Conservation (phyloP, 2,329 filamentous ascomycete genomes). For the Phoma sp. region DNA sequence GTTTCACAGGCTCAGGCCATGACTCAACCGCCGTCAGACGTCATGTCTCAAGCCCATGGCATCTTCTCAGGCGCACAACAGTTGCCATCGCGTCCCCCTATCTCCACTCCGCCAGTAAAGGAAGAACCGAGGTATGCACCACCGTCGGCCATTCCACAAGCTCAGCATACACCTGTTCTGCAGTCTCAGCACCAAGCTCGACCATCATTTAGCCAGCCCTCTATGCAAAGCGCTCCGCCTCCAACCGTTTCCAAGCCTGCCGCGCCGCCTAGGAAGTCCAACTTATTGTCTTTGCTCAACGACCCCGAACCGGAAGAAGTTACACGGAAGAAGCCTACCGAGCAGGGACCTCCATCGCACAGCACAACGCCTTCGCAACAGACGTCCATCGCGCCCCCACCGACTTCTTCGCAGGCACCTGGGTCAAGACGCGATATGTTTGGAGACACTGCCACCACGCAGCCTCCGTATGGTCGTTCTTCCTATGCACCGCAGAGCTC, state of each 20-base stretch:
- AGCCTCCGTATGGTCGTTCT: slow-evolving; percentile 34
- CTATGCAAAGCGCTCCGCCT: slow-evolving; percentile 26
- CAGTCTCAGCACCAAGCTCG: slow-evolving; percentile 32
- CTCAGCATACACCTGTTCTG: slow-evolving; percentile 27
- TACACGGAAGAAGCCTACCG: slow-evolving; percentile 41
- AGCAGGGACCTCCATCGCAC: slow-evolving; percentile 43
- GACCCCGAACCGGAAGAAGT: slow-evolving; percentile 47
- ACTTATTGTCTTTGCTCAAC: slow-evolving; percentile 48
- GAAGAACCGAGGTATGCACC: slow-evolving; percentile 43
- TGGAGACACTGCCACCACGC: slow-evolving; percentile 30
- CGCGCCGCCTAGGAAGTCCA: slow-evolving; percentile 46
- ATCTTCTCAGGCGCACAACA: slow-evolving; percentile 29
- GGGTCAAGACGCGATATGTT: slow-evolving; percentile 37
- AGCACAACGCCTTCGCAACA: slow-evolving; percentile 45
- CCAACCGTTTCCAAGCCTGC: slow-evolving; percentile 35
- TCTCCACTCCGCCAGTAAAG: slow-evolving; percentile 43
- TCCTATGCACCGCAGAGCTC: slow-evolving; percentile 38
- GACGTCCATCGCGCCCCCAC: slow-evolving; percentile 41
- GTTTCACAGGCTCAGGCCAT: slow-evolving; percentile 33
- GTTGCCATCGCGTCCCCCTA: slow-evolving; percentile 29
- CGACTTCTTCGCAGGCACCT: slow-evolving; percentile 30
- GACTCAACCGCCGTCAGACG: slow-evolving; percentile 30
- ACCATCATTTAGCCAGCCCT: slow-evolving; percentile 27
- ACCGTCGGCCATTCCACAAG: slow-evolving; percentile 24
- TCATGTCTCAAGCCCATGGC: slow-evolving; percentile 26